Evolutionary conservation across 169 alveolate genomes (phyloP), one percentile per base, ranked within the genome.

Genomic region (Cryptosporidium tyzzeri): DNA sequence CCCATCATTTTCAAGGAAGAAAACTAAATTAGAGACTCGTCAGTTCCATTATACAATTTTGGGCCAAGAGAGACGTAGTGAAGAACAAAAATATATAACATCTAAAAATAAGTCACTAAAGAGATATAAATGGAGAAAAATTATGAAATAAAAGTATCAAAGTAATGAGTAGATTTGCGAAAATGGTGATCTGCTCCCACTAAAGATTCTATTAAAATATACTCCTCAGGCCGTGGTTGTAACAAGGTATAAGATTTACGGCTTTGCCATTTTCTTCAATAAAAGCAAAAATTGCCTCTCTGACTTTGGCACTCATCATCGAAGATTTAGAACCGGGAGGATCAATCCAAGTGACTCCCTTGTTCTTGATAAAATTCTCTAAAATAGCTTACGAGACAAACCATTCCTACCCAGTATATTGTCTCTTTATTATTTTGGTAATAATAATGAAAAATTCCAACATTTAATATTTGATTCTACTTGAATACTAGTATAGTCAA

Each of bases 251-350:
- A 65, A 53, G 65, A 62, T 59, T 80, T 61, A 80, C 89, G 89
- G 89, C 62, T 23, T 62, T 37, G 68, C 89, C 89, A 65, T 59
- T 61, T 6, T 80, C 89, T 59, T 80, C 89, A 80, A 41, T 23
- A 80, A n/a, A 65, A 62, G 39, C 39, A 65, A 73, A 58, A 55
- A 21, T 73, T 73, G 71, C 68, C 26, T 37, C 48, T 71, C 68
- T 41, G 89, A 59, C 12, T 23, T 5, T 80, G 89, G 89, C 68
- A 65, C 59, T 80, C 89, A 41, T 80, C 89, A 59, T 65, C 45
- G 89, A 65, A 80, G 89, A 41, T 80, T 80, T 80, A 80, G 89
- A 80, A 80, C 89, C 89, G 89, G 89, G 89, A 80, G 89, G 89
- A 80, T 80, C 89, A 80, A 80, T 80, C 89, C 89, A 80, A 80